Conservation (phyloP, 2,329 filamentous ascomycete genomes). For the Drechslerella dactyloides region DNA sequence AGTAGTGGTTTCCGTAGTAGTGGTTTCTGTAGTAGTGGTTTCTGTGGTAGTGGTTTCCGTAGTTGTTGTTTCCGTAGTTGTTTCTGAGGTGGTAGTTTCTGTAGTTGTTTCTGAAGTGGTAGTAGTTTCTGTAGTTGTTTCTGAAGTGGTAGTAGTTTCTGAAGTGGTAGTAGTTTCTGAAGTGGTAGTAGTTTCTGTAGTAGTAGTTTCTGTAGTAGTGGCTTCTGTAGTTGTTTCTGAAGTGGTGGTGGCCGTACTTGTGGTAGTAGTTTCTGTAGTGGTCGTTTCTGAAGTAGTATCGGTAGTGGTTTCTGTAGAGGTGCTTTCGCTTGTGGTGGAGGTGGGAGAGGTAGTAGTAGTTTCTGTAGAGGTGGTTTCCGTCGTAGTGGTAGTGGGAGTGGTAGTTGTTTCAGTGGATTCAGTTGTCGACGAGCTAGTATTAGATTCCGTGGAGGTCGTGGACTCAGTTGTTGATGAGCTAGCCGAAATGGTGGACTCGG, state of each 20-base stretch:
- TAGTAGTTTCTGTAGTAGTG: not conserved
- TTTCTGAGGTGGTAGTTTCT: not conserved
- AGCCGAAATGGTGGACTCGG: too few species aligned
- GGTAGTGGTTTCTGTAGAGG: too few species aligned
- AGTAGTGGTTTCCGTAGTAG: not conserved
- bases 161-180: too few species aligned
- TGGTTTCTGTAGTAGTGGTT: not conserved
- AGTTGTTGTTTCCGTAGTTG: not conserved
- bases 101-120: not conserved
- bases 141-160: not conserved
- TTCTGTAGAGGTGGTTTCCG: too few species aligned
- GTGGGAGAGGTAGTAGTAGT: too few species aligned
- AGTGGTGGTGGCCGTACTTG: not conserved
- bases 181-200: not conserved
- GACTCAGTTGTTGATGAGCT: too few species aligned
- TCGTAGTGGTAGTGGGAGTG: too few species aligned
- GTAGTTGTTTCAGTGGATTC: too few species aligned
- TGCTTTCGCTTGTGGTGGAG: too few species aligned
- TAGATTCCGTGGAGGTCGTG: not conserved
- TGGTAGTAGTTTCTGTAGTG: too few species aligned
- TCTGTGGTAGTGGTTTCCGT: not conserved
- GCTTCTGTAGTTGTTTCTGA: not conserved
- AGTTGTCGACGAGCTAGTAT: too few species aligned
- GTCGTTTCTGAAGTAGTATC: too few species aligned
- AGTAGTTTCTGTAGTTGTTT: not conserved